Evolutionary conservation across 768 basidiomycete species (phyloP).

Genomic region (Suillus decipiens): DNA sequence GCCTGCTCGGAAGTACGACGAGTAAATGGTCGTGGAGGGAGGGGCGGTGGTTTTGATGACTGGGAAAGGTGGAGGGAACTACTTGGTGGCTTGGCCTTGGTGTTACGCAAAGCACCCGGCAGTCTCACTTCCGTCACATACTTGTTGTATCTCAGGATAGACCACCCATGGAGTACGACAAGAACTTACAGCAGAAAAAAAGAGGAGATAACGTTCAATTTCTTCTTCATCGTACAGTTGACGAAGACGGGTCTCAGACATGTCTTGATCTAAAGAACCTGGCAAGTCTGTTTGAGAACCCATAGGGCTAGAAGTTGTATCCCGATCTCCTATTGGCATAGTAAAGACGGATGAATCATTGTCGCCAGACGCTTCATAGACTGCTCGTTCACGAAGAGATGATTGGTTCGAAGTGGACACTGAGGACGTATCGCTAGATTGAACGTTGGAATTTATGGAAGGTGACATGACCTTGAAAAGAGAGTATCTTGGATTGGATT

Average conservation of each 20-base stretch:
- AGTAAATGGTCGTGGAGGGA: slow-evolving; percentile 5
- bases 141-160: slow-evolving; percentile 32
- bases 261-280: slow-evolving; percentile 26
- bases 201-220: slow-evolving; percentile 55
- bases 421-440: neutral
- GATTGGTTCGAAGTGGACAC: neutral
- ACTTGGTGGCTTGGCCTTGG: slow-evolving; percentile 5
- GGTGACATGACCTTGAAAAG: slow-evolving; percentile 2
- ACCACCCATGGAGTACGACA: neutral
- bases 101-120: slow-evolving; percentile 23
- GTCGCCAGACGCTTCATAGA: neutral
- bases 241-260: slow-evolving; percentile 56
- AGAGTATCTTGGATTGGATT: neutral
- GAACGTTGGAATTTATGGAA: neutral
- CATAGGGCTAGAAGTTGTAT: neutral
- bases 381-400: slow-evolving; percentile 2
- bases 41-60: slow-evolving; percentile 3
- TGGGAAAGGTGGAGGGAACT: slow-evolving; percentile 1
- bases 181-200: slow-evolving; percentile 62
- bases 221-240: slow-evolving; percentile 65
- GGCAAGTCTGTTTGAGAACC: slow-evolving; percentile 2
- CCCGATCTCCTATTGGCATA: neutral
- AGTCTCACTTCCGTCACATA: slow-evolving; percentile 60
- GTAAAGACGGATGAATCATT: neutral
- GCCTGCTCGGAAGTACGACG: neutral